Conservation (phyloP, 306 rosid species). For the apple (Malus domestica) region DNA sequence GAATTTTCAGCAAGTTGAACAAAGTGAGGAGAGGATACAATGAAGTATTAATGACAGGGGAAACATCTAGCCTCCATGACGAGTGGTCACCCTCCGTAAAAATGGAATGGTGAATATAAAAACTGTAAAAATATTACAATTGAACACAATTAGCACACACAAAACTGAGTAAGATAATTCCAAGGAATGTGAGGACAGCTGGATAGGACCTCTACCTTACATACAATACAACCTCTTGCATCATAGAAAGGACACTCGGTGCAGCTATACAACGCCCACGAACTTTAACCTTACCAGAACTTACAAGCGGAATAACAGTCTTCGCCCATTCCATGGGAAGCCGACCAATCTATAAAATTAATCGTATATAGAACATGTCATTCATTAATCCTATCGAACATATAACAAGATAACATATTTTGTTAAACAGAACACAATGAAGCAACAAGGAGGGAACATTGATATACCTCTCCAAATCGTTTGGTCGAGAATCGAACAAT, state of each 20-base stretch:
- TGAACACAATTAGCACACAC: not conserved
- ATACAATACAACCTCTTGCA: slow-evolving; percentile 64
- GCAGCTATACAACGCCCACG: slow-evolving; percentile 62
- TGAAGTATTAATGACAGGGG: slow-evolving; percentile 36
- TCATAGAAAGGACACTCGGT: slow-evolving; percentile 41
- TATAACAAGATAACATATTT: not conserved
- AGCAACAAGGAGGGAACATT: not conserved
- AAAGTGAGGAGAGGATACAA: slow-evolving; percentile 55
- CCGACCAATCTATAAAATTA: slow-evolving; percentile 61
- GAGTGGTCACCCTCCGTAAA: slow-evolving; percentile 36
- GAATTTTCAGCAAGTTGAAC: slow-evolving; percentile 48
- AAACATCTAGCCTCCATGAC: slow-evolving; percentile 62
- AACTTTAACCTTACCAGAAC: slow-evolving; percentile 48
- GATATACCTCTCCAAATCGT: slow-evolving; percentile 58
- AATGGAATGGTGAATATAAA: slow-evolving; percentile 47
- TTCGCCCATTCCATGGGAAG: slow-evolving; percentile 88
- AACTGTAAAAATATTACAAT: slow-evolving; percentile 33
- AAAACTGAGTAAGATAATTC: not conserved
- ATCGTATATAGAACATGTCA: not conserved
- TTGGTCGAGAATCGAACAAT: slow-evolving; percentile 77
- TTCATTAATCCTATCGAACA: not conserved
- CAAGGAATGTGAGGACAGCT: not conserved
- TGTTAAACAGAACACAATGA: not conserved
- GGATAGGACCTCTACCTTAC: slow-evolving; percentile 39
- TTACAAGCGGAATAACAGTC: slow-evolving; percentile 49